Evolutionary conservation across 345 rosid genomes (phyloP), one percentile per base, ranked within the genome.

Genomic region (Melaleuca alternifolia): DNA sequence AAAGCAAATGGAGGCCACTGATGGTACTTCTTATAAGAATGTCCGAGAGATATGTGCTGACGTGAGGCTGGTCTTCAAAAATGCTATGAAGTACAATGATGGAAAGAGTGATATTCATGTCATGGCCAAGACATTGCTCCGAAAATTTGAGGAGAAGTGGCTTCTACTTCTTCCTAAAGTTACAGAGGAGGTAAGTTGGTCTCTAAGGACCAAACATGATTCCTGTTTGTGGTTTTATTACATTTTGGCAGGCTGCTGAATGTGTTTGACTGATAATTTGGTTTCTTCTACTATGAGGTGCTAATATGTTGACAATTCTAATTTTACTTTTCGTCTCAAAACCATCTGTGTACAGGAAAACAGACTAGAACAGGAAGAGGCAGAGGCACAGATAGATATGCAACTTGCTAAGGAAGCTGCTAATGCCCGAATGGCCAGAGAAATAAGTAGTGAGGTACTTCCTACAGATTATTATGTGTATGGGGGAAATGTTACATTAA

Each of bases 51-150:
- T 96, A 87, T 94, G 91, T 88, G 91, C 97, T 87, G 98, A 97
- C 89, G 93, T 97, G 91, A 94, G 95, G 50, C 90, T 96, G 88
- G 94, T 96, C 84, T 96, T 97, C 87, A 94, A 93, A 89, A 97
- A 97, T 88, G 99, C 99, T 24, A 97, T 95, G 99, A 93, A 93
- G 48, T 97, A 97, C 88, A 95, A 97, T 82, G 98, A 94, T 82
- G 96, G 94, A 87, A 87, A 87, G 83, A 93, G 92, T 88, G 93
- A 94, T 57, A 94, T 93, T 86, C 91, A 94, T 92, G 88, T 90
- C 50, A 97, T 94, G 99, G 99, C 99, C 75, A 93, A 91, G 89
- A 93, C 93, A 52, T 89, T 97, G 92, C 90, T 95, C 61, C 92
- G 81, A 84, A 97, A 92, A 87, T 96, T 95, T 86, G 98, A 97